Percentiles rank a stretch among this genome's conserved stretches.
These are phyloP conservation scores for Lachancea nothofagi DNA, from an alignment of 805 yeast species.

Conservation along the genomic window DNA sequence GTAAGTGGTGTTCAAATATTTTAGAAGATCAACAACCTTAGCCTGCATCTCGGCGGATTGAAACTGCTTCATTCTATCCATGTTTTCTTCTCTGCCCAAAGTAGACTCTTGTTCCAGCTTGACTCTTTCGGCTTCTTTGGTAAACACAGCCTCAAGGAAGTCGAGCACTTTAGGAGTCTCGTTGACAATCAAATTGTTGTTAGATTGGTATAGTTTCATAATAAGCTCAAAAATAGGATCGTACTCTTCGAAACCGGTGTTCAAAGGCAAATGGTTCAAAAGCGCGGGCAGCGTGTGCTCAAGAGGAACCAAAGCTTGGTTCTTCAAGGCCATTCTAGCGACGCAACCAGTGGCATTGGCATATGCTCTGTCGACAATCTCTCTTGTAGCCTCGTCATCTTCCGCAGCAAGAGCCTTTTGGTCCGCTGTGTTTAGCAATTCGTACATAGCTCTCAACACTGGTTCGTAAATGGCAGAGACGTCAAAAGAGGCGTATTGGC, in stretches of 20 bases:
- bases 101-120: constrained; percentile 68
- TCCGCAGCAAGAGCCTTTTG: constrained; percentile 50
- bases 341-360: constrained; percentile 98
- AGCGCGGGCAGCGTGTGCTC: constrained; percentile 70
- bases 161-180: constrained; percentile 59
- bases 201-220: constrained; percentile 60
- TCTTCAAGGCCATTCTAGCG: constrained; percentile 78
- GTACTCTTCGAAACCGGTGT: constrained; percentile 88
- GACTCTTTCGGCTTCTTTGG: constrained; percentile 68
- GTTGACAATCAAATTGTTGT: constrained; percentile 48
- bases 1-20: constrained; percentile 60
- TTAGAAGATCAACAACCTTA: constrained; percentile 65
- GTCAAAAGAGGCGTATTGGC: constrained; percentile 45
- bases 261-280: constrained; percentile 74
- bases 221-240: constrained; percentile 80
- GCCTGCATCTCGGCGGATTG: constrained; percentile 58
- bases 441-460: constrained; percentile 61
- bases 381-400: constrained; percentile 70
- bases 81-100: constrained; percentile 77
- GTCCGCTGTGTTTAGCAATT: constrained; percentile 73
- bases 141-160: constrained; percentile 63
- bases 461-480: constrained; percentile 59
- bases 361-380: constrained; percentile 71
- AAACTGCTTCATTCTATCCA: constrained; percentile 75
- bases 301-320: constrained; percentile 68